Base-by-base conservation (phyloP, 1,284 basidiomycete genomes). In the Gomphus sp. region DNA sequence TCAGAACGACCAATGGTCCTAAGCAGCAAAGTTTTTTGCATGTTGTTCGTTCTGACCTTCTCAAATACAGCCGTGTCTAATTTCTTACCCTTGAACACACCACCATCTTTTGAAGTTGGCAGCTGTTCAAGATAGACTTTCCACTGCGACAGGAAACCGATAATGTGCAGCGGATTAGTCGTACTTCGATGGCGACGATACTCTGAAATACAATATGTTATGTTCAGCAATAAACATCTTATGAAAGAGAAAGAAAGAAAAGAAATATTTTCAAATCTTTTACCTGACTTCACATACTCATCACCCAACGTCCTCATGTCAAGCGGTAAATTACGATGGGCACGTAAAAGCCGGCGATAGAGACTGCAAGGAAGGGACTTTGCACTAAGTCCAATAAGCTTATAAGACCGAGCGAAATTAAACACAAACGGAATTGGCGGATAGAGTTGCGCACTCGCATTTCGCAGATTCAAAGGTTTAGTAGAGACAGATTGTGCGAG, bases 141-240 rank as follows among this genome's bases (percentile, higher is more conserved):
- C 94, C 94, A 97, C 66, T 96, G 90, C 4, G 87, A 87, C 16
- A 97, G 76, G 69, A 98, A 98, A 1, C 91, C 93, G 69, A 97
- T 93, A 63, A 96, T 84, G 70, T 96, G 85, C 5, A 88, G 77
- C 2, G 92, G 90, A 72, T 97, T 96, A 37, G 85, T 85, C 11
- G 85, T 82, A n/a, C 80, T 74, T 64, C 75, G 81, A 62, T 95
- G 93, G 53, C 87, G 76, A 22, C 87, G 83, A 70, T 96, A 97
- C 71, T 98, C 93, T 91, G 60, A 44, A 22, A 8, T 4, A 6
- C 4, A 16, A n/a, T n/a, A n/a, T n/a, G n/a, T n/a, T 25, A 8
- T 25, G 8, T 28, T 11, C 55, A 36, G 28, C 34, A 11, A 10
- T 37, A 41, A 25, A 28, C 11, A 12, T 33, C 14, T 14, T 11